Evolutionary conservation across 805 yeast genomes (phyloP).

Genomic region (Alloascoidea hylecoeti): DNA sequence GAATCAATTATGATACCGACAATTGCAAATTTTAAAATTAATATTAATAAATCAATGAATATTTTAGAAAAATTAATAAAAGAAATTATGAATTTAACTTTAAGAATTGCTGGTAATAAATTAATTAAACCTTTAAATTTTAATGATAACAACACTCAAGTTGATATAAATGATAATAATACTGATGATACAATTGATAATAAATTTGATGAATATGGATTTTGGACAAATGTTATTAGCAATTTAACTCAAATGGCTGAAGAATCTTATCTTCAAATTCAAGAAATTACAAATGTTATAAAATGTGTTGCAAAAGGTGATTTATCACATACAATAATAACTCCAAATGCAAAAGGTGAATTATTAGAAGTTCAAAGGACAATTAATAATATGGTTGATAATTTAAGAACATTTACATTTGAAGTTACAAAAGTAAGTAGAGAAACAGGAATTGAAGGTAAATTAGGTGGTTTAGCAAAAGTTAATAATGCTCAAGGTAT

Average conservation of each 20-base stretch:
- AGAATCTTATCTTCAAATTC: constrained; percentile 75
- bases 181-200: no score
- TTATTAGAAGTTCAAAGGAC: constrained; percentile 76
- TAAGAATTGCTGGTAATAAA: constrained; percentile 86
- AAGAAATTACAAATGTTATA: constrained; percentile 84
- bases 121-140: constrained; percentile 81
- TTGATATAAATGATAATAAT: no score
- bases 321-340: constrained; percentile 68
- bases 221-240: constrained; percentile 78
- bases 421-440: constrained; percentile 81
- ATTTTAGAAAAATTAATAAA: constrained; percentile 69
- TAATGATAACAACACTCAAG: no score
- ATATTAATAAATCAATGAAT: constrained; percentile 82
- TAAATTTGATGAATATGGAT: constrained; percentile 76
- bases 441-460: constrained; percentile 83
- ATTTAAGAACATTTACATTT: constrained; percentile 66
- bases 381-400: constrained; percentile 82
- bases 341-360: constrained; percentile 77
- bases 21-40: constrained; percentile 62
- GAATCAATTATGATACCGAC: constrained; percentile 33
- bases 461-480: constrained; percentile 79
- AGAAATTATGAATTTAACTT: constrained; percentile 76
- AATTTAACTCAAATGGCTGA: constrained; percentile 85
- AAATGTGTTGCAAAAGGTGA: constrained; percentile 85
- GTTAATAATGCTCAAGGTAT: constrained; percentile 72